A percentile compares a stretch with the other conserved stretches of the same genome.
Evolutionary conservation across 208 protist species (phyloP).

Genomic region (Novymonas esmeraldas): DNA sequence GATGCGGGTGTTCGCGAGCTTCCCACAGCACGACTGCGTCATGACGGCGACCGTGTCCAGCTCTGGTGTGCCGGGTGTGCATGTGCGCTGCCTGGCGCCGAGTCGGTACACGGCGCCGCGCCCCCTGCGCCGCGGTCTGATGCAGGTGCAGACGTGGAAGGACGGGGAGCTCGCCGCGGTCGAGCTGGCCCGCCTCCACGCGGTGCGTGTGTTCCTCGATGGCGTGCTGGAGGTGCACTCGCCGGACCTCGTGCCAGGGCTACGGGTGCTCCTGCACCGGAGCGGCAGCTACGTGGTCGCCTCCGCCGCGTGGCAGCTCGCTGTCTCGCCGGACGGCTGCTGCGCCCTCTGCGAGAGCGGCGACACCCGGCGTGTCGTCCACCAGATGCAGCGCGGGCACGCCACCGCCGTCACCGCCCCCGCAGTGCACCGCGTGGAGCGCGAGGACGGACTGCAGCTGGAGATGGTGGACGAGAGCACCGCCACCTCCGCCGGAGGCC

Average conservation of each 20-base stretch:
- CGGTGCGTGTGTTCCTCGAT: slow-evolving; percentile 40
- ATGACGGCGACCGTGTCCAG: slow-evolving; percentile 6
- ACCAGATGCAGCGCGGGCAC: slow-evolving; percentile 14
- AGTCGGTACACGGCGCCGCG: slow-evolving; percentile 3
- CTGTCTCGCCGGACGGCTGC: slow-evolving; percentile 16
- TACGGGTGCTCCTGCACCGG: slow-evolving; percentile 48
- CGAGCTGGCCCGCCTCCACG: slow-evolving; percentile 25
- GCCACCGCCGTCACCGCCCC: slow-evolving; percentile 3
- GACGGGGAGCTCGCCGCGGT: slow-evolving; percentile 23
- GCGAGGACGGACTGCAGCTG: slow-evolving; percentile 24
- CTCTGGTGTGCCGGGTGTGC: slow-evolving; percentile 14
- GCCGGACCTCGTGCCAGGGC: slow-evolving; percentile 24
- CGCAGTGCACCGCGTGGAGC: slow-evolving; percentile 3
- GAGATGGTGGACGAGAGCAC: neutral
- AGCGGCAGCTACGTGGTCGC: slow-evolving; percentile 47
- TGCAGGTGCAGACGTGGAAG: slow-evolving; percentile 48
- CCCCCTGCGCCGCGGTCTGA: slow-evolving; percentile 1
- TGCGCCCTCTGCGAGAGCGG: slow-evolving; percentile 9
- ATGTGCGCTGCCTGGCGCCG: slow-evolving; percentile 7
- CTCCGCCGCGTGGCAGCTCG: neutral
- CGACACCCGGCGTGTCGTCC: neutral
- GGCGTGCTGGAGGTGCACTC: slow-evolving; percentile 51
- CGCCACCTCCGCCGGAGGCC: neutral
- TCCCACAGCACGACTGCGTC: slow-evolving; percentile 17
- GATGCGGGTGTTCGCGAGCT: slow-evolving; percentile 24